Conservation (phyloP, 306 rosid genomes). For the Prinsepia uniflora region DNA sequence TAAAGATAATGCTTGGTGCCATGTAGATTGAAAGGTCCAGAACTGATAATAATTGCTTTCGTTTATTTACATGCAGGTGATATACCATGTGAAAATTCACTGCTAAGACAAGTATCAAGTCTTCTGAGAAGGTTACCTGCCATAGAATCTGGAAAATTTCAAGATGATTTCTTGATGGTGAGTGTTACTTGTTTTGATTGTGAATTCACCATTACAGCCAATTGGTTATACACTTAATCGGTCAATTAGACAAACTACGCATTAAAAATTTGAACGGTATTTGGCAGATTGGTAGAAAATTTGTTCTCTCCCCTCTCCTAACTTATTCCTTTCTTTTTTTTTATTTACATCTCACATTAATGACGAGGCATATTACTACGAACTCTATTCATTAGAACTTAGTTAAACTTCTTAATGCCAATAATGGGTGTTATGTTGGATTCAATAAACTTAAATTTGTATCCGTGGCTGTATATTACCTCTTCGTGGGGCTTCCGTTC, state of each 20-base stretch:
- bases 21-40: constrained; percentile 11
- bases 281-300: not conserved
- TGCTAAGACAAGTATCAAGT: constrained; percentile 89
- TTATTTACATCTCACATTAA: not conserved
- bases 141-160: constrained; percentile 82
- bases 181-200: constrained; percentile 31
- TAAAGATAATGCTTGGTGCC: not conserved
- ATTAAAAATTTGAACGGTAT: not conserved
- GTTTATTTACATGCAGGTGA: constrained; percentile 49
- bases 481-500: not conserved
- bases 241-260: not conserved
- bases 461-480: not conserved
- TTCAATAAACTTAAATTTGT: not conserved
- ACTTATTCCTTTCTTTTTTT: not conserved
- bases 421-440: not conserved
- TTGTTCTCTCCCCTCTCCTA: not conserved
- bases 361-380: not conserved
- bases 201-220: constrained; percentile 14
- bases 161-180: constrained; percentile 93
- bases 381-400: not conserved
- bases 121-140: constrained; percentile 90
- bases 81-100: constrained; percentile 77
- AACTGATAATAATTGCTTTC: constrained; percentile 7
- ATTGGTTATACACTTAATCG: not conserved
- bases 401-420: not conserved